A percentile compares a stretch with the other conserved stretches of the same genome.
Conservation (phyloP, 2,329 filamentous ascomycete genomes). For the Pleomassaria siparia region DNA sequence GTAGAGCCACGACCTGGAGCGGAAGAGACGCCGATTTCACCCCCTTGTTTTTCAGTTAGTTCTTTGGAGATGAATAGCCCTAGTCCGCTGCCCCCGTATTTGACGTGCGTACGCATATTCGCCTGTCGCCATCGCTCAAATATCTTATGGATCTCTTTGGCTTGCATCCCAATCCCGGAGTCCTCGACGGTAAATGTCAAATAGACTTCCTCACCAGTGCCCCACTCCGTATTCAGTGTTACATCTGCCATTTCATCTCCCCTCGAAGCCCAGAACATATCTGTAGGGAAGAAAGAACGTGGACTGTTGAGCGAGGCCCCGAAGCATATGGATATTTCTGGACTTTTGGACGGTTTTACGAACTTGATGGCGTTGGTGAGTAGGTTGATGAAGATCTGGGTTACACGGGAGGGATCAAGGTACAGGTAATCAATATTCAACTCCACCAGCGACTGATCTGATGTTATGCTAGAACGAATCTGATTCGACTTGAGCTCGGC, state of each 20-base stretch:
- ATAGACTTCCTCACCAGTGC: slow-evolving; percentile 42
- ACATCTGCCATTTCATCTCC: slow-evolving; percentile 23
- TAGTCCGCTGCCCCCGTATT: slow-evolving; percentile 49
- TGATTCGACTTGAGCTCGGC: slow-evolving; percentile 39
- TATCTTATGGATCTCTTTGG: slow-evolving; percentile 43
- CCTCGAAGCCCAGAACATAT: slow-evolving; percentile 36
- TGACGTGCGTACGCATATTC: slow-evolving; percentile 40
- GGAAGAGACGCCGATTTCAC: slow-evolving; percentile 49
- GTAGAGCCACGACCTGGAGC: slow-evolving; percentile 41
- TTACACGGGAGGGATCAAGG: slow-evolving; percentile 46
- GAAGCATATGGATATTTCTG: slow-evolving; percentile 42
- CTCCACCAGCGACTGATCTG: slow-evolving; percentile 40
- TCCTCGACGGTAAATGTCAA: slow-evolving; percentile 43
- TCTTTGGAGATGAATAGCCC: slow-evolving; percentile 51
- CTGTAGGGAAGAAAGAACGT: slow-evolving; percentile 24
- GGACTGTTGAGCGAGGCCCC: slow-evolving; percentile 34
- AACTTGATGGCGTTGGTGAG: slow-evolving; percentile 58
- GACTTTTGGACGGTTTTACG: slow-evolving; percentile 39
- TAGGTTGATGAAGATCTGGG: slow-evolving; percentile 78
- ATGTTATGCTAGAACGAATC: slow-evolving; percentile 30
- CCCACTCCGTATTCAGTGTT: slow-evolving; percentile 37
- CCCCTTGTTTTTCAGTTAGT: slow-evolving; percentile 48
- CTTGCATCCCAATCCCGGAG: slow-evolving; percentile 44
- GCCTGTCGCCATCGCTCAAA: slow-evolving; percentile 42
- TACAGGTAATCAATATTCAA: slow-evolving; percentile 43